Conservation (phyloP, 371 early-diverging fungal species). For the Blastocladiella emersonii region DNA sequence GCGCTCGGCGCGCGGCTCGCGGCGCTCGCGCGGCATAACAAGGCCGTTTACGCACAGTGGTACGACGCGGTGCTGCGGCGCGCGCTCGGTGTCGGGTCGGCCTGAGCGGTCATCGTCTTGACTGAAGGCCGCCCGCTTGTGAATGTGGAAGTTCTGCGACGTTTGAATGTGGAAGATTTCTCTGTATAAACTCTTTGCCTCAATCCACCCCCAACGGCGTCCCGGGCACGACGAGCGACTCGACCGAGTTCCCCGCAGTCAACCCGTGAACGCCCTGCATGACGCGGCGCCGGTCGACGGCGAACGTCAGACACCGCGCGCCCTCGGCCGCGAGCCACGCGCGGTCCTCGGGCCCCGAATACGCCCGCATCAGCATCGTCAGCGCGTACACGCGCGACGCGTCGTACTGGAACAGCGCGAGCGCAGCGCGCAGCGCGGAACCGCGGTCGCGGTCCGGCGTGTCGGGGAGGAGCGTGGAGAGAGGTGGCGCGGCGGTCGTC, state of each 20-base stretch:
- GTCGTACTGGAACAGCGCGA: background rate
- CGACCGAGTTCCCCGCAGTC: no score
- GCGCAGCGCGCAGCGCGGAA: background rate
- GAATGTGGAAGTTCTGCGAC: no score
- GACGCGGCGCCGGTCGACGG: no score
- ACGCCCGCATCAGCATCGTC: background rate
- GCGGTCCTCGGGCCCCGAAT: background rate
- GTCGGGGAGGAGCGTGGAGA: background rate
- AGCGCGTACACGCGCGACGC: background rate
- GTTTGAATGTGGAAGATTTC: no score
- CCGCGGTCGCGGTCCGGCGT: background rate
- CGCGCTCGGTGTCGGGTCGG: background rate
- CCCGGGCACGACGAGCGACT: no score
- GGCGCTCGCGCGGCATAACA: constrained; percentile 42
- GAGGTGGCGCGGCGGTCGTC: no score
- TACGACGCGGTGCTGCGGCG: constrained; percentile 35
- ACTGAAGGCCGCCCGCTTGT: no score
- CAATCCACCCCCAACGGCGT: no score
- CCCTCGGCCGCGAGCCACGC: background rate
- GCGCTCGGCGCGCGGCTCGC: constrained; percentile 27
- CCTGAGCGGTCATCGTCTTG: no score
- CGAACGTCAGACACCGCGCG: background rate
- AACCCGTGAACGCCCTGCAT: no score
- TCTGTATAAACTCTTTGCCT: no score
- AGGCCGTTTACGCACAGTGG: constrained; percentile 45